A percentile compares a stretch with the other conserved stretches of the same genome.
Evolutionary conservation across 768 basidiomycete genomes (phyloP).

Genomic region (Sutorius australiensis): DNA sequence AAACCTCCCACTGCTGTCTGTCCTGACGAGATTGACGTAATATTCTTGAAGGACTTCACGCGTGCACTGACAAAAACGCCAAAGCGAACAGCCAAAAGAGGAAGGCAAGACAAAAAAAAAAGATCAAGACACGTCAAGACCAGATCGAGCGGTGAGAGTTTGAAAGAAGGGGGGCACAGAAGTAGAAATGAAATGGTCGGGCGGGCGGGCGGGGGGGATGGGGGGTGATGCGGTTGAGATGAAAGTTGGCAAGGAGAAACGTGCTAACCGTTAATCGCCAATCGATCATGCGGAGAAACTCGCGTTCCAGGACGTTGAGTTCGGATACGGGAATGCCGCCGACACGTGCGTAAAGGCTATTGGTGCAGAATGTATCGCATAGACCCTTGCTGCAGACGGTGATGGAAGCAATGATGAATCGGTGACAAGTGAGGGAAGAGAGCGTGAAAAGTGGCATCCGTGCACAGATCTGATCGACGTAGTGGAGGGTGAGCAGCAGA

Average conservation of each 20-base stretch:
- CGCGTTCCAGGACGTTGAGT: conserved; percentile 91
- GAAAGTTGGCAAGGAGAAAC: conserved; percentile 25
- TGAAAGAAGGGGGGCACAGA: neutral
- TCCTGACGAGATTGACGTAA: conserved; percentile 88
- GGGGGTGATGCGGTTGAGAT: conserved; percentile 3
- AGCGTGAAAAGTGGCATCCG: conserved; percentile 87
- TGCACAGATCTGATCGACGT: conserved; percentile 91
- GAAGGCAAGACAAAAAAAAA: neutral
- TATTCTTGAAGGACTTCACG: conserved; percentile 89
- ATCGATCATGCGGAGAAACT: conserved; percentile 87
- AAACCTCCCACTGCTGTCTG: conserved; percentile 64
- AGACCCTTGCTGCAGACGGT: conserved; percentile 92
- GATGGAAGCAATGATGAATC: conserved; percentile 93
- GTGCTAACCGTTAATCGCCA: conserved; percentile 89
- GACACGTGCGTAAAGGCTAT: conserved; percentile 91
- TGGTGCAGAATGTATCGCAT: conserved; percentile 94
- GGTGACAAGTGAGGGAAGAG: conserved; percentile 94
- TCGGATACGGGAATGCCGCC: conserved; percentile 91
- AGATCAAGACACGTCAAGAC: conserved; percentile 22
- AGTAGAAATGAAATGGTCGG: conserved; percentile 1
- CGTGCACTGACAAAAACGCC: conserved; percentile 59
- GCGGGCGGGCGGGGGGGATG: conserved; percentile 8
- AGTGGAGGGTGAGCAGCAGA: conserved; percentile 78
- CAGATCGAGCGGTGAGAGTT: conserved; percentile 9
- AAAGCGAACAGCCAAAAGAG: conserved; percentile 1